Evolutionary conservation across 2,329 filamentous ascomycete genomes (phyloP).

Genomic region (Ophiostoma perfectum): DNA sequence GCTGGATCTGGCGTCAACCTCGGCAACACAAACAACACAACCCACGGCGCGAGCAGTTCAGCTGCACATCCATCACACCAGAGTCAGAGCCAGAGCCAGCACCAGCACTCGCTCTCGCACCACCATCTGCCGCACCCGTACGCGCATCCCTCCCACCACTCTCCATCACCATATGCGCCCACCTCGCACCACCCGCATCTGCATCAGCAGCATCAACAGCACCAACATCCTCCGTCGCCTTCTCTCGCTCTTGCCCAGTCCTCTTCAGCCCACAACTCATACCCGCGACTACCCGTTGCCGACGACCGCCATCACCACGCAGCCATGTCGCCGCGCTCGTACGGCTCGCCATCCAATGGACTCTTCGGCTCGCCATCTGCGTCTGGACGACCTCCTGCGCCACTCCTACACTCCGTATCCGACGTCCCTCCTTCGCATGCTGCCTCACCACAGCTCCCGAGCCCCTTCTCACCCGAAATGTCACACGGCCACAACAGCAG

Average conservation of each 20-base stretch:
- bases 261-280: background rate
- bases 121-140: constrained; percentile 16
- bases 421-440: background rate
- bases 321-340: constrained; percentile 28
- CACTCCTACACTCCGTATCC: background rate
- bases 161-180: constrained; percentile 21
- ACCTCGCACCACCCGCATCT: background rate
- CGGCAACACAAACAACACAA: background rate
- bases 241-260: too few species aligned
- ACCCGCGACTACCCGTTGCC: constrained; percentile 13
- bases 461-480: background rate
- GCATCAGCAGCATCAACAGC: constrained; percentile 13
- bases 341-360: background rate
- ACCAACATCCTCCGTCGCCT: background rate
- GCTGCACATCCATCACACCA: background rate
- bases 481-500: background rate
- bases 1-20: constrained; percentile 20
- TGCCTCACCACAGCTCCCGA: background rate
- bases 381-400: background rate
- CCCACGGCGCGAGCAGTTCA: background rate
- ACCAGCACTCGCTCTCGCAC: constrained; percentile 4
- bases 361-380: background rate
- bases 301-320: constrained; percentile 22
- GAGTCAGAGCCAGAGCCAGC: background rate
- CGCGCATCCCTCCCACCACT: constrained; percentile 23